Conservation (phyloP, 176 grass and related monocot species). For the Cenchrus fungigraminus region DNA sequence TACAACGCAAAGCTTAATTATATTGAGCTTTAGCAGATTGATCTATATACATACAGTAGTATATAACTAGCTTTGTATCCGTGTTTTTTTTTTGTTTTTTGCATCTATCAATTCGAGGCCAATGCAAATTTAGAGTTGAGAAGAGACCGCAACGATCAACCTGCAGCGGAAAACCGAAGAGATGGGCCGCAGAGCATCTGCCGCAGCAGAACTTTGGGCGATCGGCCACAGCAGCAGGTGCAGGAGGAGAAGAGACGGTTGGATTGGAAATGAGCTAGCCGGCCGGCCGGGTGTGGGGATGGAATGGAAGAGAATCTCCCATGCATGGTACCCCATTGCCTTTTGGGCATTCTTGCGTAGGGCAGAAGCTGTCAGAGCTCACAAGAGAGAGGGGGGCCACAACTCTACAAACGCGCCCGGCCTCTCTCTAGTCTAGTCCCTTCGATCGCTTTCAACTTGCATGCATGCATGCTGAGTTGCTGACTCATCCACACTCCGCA, state of each 20-base stretch:
- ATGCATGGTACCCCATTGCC: not conserved
- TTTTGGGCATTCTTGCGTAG: slow-evolving; percentile 45
- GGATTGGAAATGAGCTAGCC: slow-evolving; percentile 28
- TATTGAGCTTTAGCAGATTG: not conserved
- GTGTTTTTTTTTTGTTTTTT: no score
- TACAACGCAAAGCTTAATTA: not conserved
- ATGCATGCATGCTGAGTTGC: no score
- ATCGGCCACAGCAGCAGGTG: not conserved
- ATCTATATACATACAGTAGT: no score
- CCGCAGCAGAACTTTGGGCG: not conserved
- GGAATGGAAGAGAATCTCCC: not conserved
- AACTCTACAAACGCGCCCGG: no score
- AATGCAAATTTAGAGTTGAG: no score
- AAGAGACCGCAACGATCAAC: not conserved
- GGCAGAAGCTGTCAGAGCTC: slow-evolving; percentile 14
- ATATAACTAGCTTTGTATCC: no score
- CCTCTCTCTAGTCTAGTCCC: not conserved
- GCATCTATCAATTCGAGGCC: no score
- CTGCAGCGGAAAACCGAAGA: not conserved
- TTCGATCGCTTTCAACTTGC: not conserved
- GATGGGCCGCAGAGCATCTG: not conserved
- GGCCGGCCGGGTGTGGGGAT: not conserved
- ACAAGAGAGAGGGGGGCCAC: no score
- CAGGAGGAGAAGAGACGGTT: slow-evolving; percentile 25
- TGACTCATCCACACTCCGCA: not conserved